phyloP scores from a whole-genome alignment of 2,329 filamentous ascomycete genomes.

The Plenodomus lindquistii region DNA sequence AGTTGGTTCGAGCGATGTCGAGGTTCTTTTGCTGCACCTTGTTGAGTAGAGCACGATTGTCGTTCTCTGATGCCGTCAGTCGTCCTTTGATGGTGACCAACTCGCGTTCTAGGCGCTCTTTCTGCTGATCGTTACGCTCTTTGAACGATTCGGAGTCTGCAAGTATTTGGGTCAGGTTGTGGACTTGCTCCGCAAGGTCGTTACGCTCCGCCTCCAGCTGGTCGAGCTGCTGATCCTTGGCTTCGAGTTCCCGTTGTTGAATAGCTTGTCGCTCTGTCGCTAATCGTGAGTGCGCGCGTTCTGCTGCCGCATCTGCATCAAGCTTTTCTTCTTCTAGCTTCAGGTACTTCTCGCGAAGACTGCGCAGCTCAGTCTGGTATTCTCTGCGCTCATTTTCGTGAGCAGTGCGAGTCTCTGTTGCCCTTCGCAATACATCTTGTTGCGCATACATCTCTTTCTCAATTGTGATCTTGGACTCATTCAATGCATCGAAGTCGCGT shows the following conservation, averaged over 20 bases:
- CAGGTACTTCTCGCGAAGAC: slow-evolving; percentile 79
- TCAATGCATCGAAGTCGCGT: slow-evolving; percentile 82
- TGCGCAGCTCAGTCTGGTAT: slow-evolving; percentile 81
- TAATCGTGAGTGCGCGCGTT: slow-evolving; percentile 75
- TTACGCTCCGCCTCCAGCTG: slow-evolving; percentile 80
- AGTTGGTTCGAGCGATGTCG: slow-evolving; percentile 89
- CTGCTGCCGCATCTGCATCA: slow-evolving; percentile 78
- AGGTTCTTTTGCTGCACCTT: slow-evolving; percentile 97
- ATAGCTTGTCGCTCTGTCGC: slow-evolving; percentile 80
- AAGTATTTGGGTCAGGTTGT: slow-evolving; percentile 84
- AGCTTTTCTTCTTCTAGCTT: slow-evolving; percentile 84
- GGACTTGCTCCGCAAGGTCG: slow-evolving; percentile 76
- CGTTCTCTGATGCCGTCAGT: slow-evolving; percentile 89
- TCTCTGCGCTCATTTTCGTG: slow-evolving; percentile 90
- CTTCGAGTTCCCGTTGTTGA: slow-evolving; percentile 78
- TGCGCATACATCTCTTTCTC: slow-evolving; percentile 98
- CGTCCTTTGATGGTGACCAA: slow-evolving; percentile 88
- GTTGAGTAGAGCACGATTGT: slow-evolving; percentile 92
- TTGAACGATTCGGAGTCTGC: slow-evolving; percentile 88
- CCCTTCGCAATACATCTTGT: slow-evolving; percentile 85
- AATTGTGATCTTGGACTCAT: slow-evolving; percentile 94
- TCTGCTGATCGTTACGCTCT: slow-evolving; percentile 87
- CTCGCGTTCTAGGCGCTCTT: slow-evolving; percentile 89
- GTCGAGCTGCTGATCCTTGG: slow-evolving; percentile 73
- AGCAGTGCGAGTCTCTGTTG: slow-evolving; percentile 76